Evolutionary conservation across 352 stramenopile genomes (phyloP).

Genomic region (Globisporangium echinulatum): DNA sequence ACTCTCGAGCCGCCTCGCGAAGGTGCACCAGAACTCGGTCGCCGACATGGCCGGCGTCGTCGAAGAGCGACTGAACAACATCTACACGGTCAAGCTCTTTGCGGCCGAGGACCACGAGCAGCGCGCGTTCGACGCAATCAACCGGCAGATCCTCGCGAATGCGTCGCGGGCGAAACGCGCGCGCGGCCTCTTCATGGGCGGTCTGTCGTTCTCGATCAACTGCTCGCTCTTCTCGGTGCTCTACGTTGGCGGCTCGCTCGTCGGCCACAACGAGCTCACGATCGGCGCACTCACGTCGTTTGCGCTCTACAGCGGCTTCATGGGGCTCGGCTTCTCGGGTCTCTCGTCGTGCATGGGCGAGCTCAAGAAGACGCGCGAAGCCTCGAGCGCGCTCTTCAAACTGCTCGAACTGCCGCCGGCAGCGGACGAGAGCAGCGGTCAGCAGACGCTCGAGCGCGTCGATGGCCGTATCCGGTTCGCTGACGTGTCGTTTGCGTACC

Average conservation of each 20-base stretch:
- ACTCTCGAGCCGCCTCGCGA: slow-evolving; percentile 68
- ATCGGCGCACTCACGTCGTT: slow-evolving; percentile 89
- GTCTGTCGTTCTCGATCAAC: slow-evolving; percentile 83
- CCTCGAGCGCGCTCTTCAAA: slow-evolving; percentile 64
- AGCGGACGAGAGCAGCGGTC: not conserved
- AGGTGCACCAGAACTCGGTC: slow-evolving; percentile 74
- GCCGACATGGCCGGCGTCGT: slow-evolving; percentile 73
- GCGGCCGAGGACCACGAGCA: slow-evolving; percentile 70
- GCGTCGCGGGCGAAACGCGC: slow-evolving; percentile 63
- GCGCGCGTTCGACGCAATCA: slow-evolving; percentile 59
- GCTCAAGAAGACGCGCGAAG: slow-evolving; percentile 66
- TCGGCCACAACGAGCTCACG: slow-evolving; percentile 80
- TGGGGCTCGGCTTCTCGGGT: slow-evolving; percentile 85
- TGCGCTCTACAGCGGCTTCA: slow-evolving; percentile 88
- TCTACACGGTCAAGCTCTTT: slow-evolving; percentile 88
- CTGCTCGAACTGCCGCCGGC: slow-evolving; percentile 45
- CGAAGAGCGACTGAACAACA: slow-evolving; percentile 85
- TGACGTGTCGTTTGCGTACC: slow-evolving; percentile 81
- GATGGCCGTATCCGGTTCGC: slow-evolving; percentile 70
- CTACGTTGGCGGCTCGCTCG: slow-evolving; percentile 85
- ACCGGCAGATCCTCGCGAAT: slow-evolving; percentile 58
- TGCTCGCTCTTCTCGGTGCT: slow-evolving; percentile 88
- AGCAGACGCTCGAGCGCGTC: slow-evolving; percentile 32
- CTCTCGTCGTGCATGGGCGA: slow-evolving; percentile 82
- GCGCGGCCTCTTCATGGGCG: slow-evolving; percentile 88